Evolutionary conservation across 306 rosid species (phyloP).

Genomic region (Heteromeles arbutifolia): DNA sequence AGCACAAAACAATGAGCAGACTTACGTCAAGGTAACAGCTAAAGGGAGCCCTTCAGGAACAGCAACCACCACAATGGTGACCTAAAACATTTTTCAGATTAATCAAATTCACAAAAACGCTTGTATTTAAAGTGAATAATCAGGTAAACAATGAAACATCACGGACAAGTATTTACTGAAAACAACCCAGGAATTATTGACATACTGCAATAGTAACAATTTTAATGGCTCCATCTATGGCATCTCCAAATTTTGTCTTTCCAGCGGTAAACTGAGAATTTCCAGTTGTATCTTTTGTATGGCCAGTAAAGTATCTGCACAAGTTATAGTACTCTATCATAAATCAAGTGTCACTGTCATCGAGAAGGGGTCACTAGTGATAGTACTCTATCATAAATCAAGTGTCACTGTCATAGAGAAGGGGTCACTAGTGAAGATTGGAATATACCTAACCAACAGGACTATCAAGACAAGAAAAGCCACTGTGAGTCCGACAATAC

Average conservation of each 20-base stretch:
- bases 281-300: constrained; percentile 44
- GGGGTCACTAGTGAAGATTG: not conserved
- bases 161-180: not conserved
- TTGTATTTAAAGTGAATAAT: not conserved
- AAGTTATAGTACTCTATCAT: constrained; percentile 8
- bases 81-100: constrained; percentile 39
- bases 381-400: not conserved
- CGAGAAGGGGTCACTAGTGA: not conserved
- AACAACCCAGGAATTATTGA: not conserved
- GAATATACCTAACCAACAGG: constrained; percentile 61
- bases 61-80: constrained; percentile 91
- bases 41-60: constrained; percentile 97
- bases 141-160: not conserved
- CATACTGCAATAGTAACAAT: constrained; percentile 93
- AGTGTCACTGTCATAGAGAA: not conserved
- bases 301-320: constrained; percentile 86
- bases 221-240: constrained; percentile 82
- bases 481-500: constrained; percentile 86
- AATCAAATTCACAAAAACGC: constrained; percentile 1
- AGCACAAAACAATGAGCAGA: not conserved
- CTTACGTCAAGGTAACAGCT: constrained; percentile 94
- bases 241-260: constrained; percentile 58
- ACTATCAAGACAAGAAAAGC: constrained; percentile 72
- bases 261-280: constrained; percentile 51
- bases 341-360: not conserved